Evolutionary conservation across 73 alveolate species (phyloP).

Genomic region (Paraurostyla sp.): DNA sequence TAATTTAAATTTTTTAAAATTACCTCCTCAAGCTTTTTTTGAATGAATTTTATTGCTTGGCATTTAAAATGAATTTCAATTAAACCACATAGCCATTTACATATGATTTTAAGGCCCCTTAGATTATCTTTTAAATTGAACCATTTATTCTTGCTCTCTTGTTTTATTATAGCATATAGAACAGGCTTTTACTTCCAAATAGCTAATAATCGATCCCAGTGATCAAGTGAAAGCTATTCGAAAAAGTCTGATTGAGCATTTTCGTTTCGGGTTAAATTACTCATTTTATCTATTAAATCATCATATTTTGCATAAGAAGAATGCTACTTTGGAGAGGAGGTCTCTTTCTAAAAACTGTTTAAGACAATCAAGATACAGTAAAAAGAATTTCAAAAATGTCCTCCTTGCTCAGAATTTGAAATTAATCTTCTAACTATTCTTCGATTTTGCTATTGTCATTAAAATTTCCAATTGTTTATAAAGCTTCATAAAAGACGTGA

Average conservation of each 20-base stretch:
- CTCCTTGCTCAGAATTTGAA: too few species aligned
- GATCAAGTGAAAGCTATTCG: not conserved
- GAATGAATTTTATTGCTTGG: not conserved
- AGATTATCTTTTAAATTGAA: not conserved
- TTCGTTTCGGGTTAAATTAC: not conserved
- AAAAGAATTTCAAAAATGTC: too few species aligned
- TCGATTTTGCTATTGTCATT: too few species aligned
- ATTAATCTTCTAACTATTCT: too few species aligned
- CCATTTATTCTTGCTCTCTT: not conserved
- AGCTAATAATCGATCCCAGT: slow-evolving; percentile 10
- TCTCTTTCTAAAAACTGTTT: too few species aligned
- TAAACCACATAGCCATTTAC: slow-evolving; percentile 33
- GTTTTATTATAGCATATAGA: not conserved
- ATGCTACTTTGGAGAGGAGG: too few species aligned
- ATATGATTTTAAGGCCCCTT: slow-evolving; percentile 9
- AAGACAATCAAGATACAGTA: too few species aligned
- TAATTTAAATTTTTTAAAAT: not conserved
- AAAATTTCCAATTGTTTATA: too few species aligned
- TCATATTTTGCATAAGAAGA: not conserved
- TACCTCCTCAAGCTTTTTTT: not conserved
- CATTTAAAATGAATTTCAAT: slow-evolving; percentile 19
- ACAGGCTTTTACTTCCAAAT: slow-evolving; percentile 42
- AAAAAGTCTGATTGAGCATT: not conserved
- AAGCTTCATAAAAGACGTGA: too few species aligned
- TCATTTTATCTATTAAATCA: not conserved